These are phyloP conservation scores for Diaporthe eres DNA, from an alignment of 2,329 filamentous ascomycete genomes.

Conservation along the genomic window DNA sequence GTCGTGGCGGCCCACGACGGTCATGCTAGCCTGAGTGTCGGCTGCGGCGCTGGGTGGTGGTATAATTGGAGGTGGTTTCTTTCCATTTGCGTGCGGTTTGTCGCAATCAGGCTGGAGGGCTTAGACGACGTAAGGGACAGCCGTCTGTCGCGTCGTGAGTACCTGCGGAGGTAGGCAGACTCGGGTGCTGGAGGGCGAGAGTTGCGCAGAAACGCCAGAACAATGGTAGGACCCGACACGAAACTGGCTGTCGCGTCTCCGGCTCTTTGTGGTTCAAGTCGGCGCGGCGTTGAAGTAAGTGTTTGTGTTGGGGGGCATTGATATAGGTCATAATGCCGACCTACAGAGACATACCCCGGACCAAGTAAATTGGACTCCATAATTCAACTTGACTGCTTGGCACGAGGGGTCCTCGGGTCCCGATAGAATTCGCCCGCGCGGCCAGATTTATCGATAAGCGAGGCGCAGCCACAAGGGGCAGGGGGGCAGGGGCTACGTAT, in stretches of 20 bases:
- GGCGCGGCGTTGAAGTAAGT: not conserved
- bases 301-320: slow-evolving; percentile 27
- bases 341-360: not conserved
- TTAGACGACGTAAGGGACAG: not conserved
- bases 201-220: slow-evolving; percentile 1
- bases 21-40: slow-evolving; percentile 27
- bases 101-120: not conserved
- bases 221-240: not conserved
- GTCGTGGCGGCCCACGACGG: slow-evolving; percentile 48
- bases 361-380: slow-evolving; percentile 32
- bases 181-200: not conserved
- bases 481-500: slow-evolving; percentile 10
- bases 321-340: slow-evolving; percentile 17
- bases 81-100: slow-evolving; percentile 22
- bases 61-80: not conserved
- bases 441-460: slow-evolving; percentile 36
- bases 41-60: slow-evolving; percentile 9
- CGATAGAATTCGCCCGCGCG: slow-evolving; percentile 22
- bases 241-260: not conserved
- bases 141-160: slow-evolving; percentile 27
- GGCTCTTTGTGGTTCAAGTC: not conserved
- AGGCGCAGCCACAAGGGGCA: slow-evolving; percentile 23
- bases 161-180: not conserved
- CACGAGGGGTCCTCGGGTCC: slow-evolving; percentile 36
- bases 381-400: slow-evolving; percentile 15